Base-by-base conservation (phyloP, 257 asterid species). In the Jacaranda copaia region DNA sequence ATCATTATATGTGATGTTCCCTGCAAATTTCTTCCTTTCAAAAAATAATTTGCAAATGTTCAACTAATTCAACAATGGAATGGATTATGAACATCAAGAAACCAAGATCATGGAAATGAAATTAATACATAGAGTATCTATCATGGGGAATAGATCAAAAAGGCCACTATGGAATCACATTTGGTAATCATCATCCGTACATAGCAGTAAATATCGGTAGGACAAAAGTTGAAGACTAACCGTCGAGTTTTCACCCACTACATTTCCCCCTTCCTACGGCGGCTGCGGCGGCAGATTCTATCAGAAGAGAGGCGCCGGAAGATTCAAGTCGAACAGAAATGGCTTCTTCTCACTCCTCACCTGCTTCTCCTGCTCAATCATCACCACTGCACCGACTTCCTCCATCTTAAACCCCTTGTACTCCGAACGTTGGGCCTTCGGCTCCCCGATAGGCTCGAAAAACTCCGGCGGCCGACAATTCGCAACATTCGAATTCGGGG, bases 231-330 rank as follows among this genome's bases (percentile, higher is more conserved):
- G 16, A 42, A 65, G 68, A 71, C 56, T 66, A 51, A 56, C 73
- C 73, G 75, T 75, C 70, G 65, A 62, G 3, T 49, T 10, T 42
- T 70, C 16, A 60, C 57, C 55, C 7, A 25, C 45, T 16, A 38
- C 51, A 64, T 14, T 69, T 16, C 0, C 16, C 15, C 43, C 70
- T 14, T 3, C n/a, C 3, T 3, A 48, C 67, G 58, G 3, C 75
- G 75, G 16, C 76, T 51, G 12, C 51, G 43, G 43, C 7, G 32
- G 12, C 75, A 6, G 70, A 13, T n/a, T 52, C 67, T 18, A 64
- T 82, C 84, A 86, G 40, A 73, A 83, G 11, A 85, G 83, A 51
- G 93, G 92, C 65, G 93, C 87, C 78, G 96, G 96, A 2, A 80
- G 83, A 69, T 90, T 90, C 73, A 90, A 84, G 57, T 90, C 96